Conservation (phyloP, 129 eudicot species). For the Artemisia tridentata region DNA sequence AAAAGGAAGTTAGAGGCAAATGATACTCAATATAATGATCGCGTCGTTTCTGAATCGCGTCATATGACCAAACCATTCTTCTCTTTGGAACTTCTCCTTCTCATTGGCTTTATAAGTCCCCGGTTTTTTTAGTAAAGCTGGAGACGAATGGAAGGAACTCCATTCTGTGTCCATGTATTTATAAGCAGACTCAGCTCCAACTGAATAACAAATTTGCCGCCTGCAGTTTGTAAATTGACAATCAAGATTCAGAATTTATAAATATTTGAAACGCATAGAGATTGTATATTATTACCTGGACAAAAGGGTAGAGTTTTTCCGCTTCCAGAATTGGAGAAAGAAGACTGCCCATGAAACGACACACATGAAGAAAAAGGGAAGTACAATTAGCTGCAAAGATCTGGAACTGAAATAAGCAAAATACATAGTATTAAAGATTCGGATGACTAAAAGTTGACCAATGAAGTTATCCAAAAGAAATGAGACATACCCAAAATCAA, state of each 20-base stretch:
- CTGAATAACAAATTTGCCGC: constrained; percentile 70
- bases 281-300: constrained; percentile 50
- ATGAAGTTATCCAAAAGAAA: constrained; percentile 6
- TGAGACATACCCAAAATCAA: constrained; percentile 78
- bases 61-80: constrained; percentile 77
- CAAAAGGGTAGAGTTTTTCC: constrained; percentile 70
- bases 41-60: constrained; percentile 84
- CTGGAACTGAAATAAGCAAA: constrained; percentile 37
- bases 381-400: constrained; percentile 66
- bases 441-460: not conserved
- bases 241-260: not conserved
- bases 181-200: constrained; percentile 56
- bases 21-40: constrained; percentile 67
- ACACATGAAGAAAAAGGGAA: constrained; percentile 73
- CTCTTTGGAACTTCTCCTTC: constrained; percentile 68
- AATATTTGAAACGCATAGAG: not conserved
- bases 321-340: constrained; percentile 93
- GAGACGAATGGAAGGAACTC: constrained; percentile 54
- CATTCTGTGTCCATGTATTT: constrained; percentile 51
- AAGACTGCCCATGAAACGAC: constrained; percentile 78
- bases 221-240: constrained; percentile 28
- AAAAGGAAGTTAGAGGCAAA: constrained; percentile 90
- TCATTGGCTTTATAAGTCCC: constrained; percentile 44
- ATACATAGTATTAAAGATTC: not conserved
- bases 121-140: constrained; percentile 40